Conservation (phyloP, 305 asterid species). For the Plantago lanceolata region DNA sequence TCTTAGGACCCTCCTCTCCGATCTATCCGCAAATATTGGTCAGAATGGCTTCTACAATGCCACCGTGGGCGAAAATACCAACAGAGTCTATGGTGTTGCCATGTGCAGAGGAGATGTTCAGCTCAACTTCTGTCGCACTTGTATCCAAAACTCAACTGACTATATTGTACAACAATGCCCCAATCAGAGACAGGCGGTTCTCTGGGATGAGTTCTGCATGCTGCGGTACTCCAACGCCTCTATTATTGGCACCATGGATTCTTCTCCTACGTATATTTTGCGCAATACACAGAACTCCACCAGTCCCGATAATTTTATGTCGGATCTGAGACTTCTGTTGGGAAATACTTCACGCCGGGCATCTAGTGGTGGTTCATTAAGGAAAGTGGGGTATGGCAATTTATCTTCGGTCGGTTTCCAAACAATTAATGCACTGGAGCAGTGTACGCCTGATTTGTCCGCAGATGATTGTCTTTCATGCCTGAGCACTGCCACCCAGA, state of each 20-base stretch:
- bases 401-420: not conserved
- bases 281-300: fast-evolving
- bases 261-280: fast-evolving
- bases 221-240: constrained; percentile 31
- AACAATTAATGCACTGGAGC: constrained; percentile 25
- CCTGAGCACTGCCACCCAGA: not conserved
- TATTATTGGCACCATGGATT: constrained; percentile 10
- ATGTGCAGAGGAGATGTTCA: constrained; percentile 23
- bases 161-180: constrained; percentile 22
- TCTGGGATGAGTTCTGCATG: constrained; percentile 29
- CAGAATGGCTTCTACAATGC: constrained; percentile 22
- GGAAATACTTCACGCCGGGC: constrained; percentile 15
- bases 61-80: constrained; percentile 6
- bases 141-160: constrained; percentile 5
- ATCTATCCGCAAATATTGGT: constrained; percentile 20
- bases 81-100: constrained; percentile 21
- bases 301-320: not conserved
- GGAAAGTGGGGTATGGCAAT: constrained; percentile 25
- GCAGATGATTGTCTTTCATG: constrained; percentile 17
- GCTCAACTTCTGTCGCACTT: constrained; percentile 20
- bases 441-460: constrained; percentile 41
- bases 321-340: not conserved
- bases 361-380: constrained; percentile 9
- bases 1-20: constrained; percentile 23
- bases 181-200: not conserved